phyloP scores from a whole-genome alignment of 2,329 filamentous ascomycete species.

The Colletotrichum eleusines region DNA sequence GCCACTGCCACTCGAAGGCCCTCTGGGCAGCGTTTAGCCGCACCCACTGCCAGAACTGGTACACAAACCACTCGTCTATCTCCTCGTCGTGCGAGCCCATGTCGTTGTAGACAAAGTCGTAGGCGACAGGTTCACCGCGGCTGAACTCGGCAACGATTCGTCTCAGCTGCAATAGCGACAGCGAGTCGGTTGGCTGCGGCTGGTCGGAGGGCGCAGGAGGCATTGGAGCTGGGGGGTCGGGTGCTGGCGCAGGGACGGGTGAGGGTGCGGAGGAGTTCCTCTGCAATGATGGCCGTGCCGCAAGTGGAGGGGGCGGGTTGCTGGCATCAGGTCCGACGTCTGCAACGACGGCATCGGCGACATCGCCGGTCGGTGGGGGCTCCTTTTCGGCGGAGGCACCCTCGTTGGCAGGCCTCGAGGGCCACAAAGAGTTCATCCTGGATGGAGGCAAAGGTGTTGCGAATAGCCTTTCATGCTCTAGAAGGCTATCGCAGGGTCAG shows the following conservation, averaged over 20 bases:
- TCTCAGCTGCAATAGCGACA: constrained; percentile 80
- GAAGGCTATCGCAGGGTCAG: neutral
- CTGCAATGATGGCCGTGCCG: constrained; percentile 45
- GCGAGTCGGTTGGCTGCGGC: constrained; percentile 70
- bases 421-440: constrained; percentile 61
- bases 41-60: constrained; percentile 86
- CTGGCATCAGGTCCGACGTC: constrained; percentile 52
- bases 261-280: constrained; percentile 47
- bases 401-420: constrained; percentile 53
- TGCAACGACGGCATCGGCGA: constrained; percentile 57
- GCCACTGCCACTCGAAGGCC: constrained; percentile 83
- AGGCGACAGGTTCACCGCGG: constrained; percentile 75
- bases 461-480: constrained; percentile 31
- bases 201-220: constrained; percentile 47
- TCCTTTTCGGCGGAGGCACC: constrained; percentile 44
- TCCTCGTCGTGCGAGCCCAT: constrained; percentile 83
- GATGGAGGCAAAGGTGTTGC: constrained; percentile 18
- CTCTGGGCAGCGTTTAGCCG: constrained; percentile 81
- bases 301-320: constrained; percentile 53
- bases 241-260: constrained; percentile 32
- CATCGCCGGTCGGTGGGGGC: constrained; percentile 50
- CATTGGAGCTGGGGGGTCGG: constrained; percentile 44
- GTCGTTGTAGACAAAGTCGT: constrained; percentile 88
- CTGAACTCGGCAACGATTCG: constrained; percentile 81
- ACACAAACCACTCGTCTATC: constrained; percentile 97